Percentiles rank a stretch among this genome's conserved stretches.
Evolutionary conservation across 2,329 filamentous ascomycete genomes (phyloP).

Genomic region (Botryotinia convoluta): DNA sequence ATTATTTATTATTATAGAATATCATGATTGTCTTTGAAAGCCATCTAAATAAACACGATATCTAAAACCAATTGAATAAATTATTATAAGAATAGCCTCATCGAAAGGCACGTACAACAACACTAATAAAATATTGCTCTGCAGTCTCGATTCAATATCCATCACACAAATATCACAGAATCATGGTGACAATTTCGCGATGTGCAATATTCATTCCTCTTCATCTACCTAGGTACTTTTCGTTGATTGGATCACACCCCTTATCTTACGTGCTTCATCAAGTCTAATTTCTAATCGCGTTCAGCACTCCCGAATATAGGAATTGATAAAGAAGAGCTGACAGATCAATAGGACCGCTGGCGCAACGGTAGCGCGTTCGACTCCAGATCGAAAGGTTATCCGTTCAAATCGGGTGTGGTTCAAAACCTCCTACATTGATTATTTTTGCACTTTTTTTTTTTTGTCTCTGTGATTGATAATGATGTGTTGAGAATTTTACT

Average conservation of each 20-base stretch:
- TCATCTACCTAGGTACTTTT: not conserved
- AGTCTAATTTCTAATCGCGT: fast-evolving
- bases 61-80: not conserved
- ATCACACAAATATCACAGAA: not conserved
- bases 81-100: not conserved
- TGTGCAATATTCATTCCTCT: not conserved
- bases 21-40: not conserved
- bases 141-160: not conserved
- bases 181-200: not conserved
- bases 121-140: not conserved
- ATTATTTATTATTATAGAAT: not conserved
- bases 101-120: not conserved
- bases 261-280: not conserved
- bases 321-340: fast-evolving
- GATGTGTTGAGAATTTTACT: not conserved
- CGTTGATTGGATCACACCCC: not conserved
- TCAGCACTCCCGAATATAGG: fast-evolving
- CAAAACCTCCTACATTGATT: conserved; percentile 24
- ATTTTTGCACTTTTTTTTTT: conserved; percentile 16
- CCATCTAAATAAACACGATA: not conserved
- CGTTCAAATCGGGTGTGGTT: conserved; percentile 37
- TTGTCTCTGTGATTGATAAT: not conserved
- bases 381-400: conserved; percentile 39
- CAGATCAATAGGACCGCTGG: conserved; percentile 23
- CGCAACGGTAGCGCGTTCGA: conserved; percentile 34